A percentile compares a stretch with the other conserved stretches of the same genome.
phyloP scores from a whole-genome alignment of 208 protist genomes.

The Trypanosoma cruzi region DNA sequence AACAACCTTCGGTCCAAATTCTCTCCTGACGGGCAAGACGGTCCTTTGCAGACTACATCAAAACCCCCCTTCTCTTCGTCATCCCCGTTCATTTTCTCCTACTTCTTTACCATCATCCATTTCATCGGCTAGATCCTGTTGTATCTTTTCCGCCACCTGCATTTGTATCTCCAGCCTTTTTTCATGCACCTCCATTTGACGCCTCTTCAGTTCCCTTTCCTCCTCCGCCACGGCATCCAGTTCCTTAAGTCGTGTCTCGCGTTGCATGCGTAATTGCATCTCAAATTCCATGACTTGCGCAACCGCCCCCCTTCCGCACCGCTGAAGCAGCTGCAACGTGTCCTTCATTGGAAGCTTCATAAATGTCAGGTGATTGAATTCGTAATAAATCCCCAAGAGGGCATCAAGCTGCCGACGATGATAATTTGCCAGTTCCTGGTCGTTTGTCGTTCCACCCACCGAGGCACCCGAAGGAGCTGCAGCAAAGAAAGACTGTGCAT shows the following conservation, averaged over 20 bases:
- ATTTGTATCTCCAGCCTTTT: constrained; percentile 20
- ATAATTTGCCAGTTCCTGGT: constrained; percentile 43
- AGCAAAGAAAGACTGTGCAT: neutral
- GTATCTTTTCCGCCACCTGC: constrained; percentile 41
- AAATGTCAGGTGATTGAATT: constrained; percentile 89
- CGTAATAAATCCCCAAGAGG: constrained; percentile 78
- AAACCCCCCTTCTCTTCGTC: neutral
- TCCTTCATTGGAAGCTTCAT: constrained; percentile 84
- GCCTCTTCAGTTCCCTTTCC: constrained; percentile 37
- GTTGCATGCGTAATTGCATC: constrained; percentile 53
- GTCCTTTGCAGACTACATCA: neutral
- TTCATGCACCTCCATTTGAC: constrained; percentile 25
- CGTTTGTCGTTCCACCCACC: neutral
- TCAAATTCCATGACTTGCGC: constrained; percentile 82
- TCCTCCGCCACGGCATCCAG: constrained; percentile 44
- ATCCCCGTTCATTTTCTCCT: neutral
- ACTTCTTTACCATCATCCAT: neutral
- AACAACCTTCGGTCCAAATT: too few relatives aligned
- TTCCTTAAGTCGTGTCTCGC: constrained; percentile 48
- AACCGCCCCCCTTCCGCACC: constrained; percentile 72
- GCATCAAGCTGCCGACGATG: constrained; percentile 82
- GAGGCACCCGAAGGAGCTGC: neutral
- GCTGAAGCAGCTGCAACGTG: constrained; percentile 72
- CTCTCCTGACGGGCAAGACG: too few relatives aligned
- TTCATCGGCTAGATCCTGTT: constrained; percentile 21